phyloP scores from a whole-genome alignment of 768 basidiomycete species.

The Lyophyllum shimeji region DNA sequence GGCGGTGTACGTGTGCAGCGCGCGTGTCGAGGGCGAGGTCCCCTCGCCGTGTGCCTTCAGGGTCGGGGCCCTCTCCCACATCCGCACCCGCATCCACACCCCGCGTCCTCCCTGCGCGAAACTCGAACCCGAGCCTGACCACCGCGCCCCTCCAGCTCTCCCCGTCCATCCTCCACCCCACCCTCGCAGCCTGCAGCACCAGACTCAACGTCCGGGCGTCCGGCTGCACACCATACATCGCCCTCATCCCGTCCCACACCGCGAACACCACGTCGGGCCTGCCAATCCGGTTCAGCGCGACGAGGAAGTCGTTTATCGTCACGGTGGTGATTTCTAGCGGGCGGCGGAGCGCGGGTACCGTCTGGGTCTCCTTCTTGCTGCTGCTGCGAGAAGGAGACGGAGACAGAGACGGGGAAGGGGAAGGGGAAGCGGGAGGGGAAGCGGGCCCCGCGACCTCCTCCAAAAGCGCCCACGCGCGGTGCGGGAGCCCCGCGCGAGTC shows the following conservation, averaged over 20 bases:
- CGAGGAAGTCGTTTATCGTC: conserved; percentile 43
- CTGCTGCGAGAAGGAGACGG: no score
- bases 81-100: conserved; percentile 24
- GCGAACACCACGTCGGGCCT: conserved; percentile 65
- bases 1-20: background rate
- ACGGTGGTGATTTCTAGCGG: conserved; percentile 16
- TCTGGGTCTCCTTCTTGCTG: no score
- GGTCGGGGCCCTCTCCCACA: conserved; percentile 2
- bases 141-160: conserved; percentile 46
- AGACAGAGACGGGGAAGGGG: no score
- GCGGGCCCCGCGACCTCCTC: conserved; percentile 30
- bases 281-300: conserved; percentile 44
- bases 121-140: conserved; percentile 32
- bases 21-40: no score
- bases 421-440: conserved; percentile 4
- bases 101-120: conserved; percentile 23
- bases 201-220: conserved; percentile 56
- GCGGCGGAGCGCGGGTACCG: background rate
- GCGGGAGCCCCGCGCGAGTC: conserved; percentile 39
- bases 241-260: conserved; percentile 66
- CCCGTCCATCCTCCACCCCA: conserved; percentile 52
- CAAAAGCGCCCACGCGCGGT: conserved; percentile 50
- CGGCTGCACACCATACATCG: conserved; percentile 57
- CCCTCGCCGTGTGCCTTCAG: background rate
- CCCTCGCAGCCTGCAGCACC: conserved; percentile 59